These are phyloP conservation scores for Camelina neglecta DNA, from an alignment of 345 rosid genomes.

Conservation along the genomic window DNA sequence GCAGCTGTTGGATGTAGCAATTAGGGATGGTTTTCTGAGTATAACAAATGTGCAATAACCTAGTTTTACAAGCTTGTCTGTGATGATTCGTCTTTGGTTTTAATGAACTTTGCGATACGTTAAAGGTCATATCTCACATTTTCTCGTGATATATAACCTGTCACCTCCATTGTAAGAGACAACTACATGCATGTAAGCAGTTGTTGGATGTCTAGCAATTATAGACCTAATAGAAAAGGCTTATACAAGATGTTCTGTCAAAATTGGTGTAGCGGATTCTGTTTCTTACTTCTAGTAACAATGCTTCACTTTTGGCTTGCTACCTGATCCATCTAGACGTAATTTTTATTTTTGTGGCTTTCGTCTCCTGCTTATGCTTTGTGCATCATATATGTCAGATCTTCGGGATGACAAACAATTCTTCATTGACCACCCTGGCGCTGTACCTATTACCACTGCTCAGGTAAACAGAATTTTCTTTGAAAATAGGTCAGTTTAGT, in stretches of 20 bases:
- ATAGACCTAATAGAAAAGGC: not conserved
- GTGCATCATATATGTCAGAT: slow-evolving; percentile 56
- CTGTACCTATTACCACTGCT: slow-evolving; percentile 81
- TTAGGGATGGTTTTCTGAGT: not conserved
- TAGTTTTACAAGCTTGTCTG: slow-evolving; percentile 2
- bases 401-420: slow-evolving; percentile 94
- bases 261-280: not conserved
- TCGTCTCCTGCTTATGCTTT: slow-evolving; percentile 24
- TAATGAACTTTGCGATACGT: not conserved
- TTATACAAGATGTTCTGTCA: not conserved
- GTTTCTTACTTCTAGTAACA: not conserved
- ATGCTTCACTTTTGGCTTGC: not conserved
- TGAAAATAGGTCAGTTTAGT: not conserved
- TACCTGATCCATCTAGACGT: slow-evolving; percentile 1
- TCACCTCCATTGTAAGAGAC: not conserved
- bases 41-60: not conserved
- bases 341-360: not conserved
- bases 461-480: slow-evolving; percentile 54
- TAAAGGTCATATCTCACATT: slow-evolving; percentile 1
- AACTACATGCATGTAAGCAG: slow-evolving; percentile 3
- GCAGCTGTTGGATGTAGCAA: not conserved
- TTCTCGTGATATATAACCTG: slow-evolving; percentile 8
- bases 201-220: not conserved
- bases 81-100: slow-evolving; percentile 7
- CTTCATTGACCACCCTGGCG: slow-evolving; percentile 90